Base-by-base conservation (phyloP, 2,329 filamentous ascomycete genomes). In the Emmonsia crescens region DNA sequence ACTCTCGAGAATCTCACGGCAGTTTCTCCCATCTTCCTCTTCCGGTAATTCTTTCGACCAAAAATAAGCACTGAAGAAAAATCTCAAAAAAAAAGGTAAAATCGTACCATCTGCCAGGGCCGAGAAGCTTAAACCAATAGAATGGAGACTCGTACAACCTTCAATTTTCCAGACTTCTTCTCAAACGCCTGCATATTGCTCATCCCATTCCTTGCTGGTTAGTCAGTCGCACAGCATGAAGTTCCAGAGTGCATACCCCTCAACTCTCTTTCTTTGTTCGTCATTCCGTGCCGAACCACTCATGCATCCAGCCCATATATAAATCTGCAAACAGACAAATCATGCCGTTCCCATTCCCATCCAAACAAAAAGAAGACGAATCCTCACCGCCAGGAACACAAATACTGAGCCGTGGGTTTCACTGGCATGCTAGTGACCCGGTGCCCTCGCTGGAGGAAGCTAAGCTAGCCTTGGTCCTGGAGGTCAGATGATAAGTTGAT, bases 321-420 rank as follows among this genome's bases (percentile, higher is more conserved):
- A 57, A 44, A 42, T 57, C 21, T 57, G 36, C 54, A 57, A 40
- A 57, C 36, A 9, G 38, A 0, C 12, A 40, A 57, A 42, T 29
- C 21, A 57, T 57, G 21, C 54, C 21, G 9, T 44, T 40, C 14
- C 21, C 14, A 21, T 24, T 27, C 31, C 12, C 14, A 57, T 16
- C 16, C 36, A 44, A 46, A 54, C 51, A 54, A 31, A 52, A 19
- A 52, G 27, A 52, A 2, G 24, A 52, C 14, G 16, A 19, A 52
- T 54, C 36, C 27, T 57, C 54, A 57, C 54, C 54, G 54, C 54
- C 54, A 57, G 54, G 36, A 44, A 57, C 33, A 42, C 36, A 40
- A 40, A 57, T 54, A 29, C 48, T 27, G 31, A 29, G 33, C 21
- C 33, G 19, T 29, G 24, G 24, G 54, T 57, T 31, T 44, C 54